Percentiles rank a stretch among this genome's conserved stretches.
These are phyloP conservation scores for Stephania yunnanensis DNA, from an alignment of 164 flowering plant genomes.

Conservation along the genomic window DNA sequence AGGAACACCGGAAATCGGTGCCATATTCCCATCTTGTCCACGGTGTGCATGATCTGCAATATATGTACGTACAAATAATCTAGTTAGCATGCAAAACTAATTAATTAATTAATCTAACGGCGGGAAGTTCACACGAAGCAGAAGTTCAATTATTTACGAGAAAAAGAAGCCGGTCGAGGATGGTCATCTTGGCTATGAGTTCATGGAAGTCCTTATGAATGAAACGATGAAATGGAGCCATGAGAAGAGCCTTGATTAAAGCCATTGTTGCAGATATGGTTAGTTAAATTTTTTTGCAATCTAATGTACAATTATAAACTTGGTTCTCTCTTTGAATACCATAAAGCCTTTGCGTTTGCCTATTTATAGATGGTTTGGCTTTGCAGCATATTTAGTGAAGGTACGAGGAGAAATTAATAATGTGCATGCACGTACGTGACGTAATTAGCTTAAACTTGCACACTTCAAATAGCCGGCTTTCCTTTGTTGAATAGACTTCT, in stretches of 20 bases:
- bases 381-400: not conserved
- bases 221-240: slow-evolving; percentile 18
- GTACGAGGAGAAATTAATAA: too few relatives aligned
- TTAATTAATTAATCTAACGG: not conserved
- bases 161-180: slow-evolving; percentile 31
- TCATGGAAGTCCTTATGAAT: slow-evolving; percentile 37
- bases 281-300: too few relatives aligned
- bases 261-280: not conserved
- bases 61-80: not conserved
- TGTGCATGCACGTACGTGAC: too few relatives aligned
- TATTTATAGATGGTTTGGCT: not conserved
- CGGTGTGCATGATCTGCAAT: slow-evolving; percentile 20
- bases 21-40: slow-evolving; percentile 36
- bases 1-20: slow-evolving; percentile 37
- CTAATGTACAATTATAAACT: too few relatives aligned
- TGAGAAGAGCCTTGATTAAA: slow-evolving; percentile 12
- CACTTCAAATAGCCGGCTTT: too few relatives aligned
- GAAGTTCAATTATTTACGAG: slow-evolving; percentile 15
- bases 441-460: too few relatives aligned
- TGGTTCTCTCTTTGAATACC: not conserved
- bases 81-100: too few relatives aligned
- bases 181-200: slow-evolving; percentile 26
- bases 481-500: too few relatives aligned
- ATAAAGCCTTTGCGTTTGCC: not conserved
- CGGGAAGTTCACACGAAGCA: not conserved